Conservation (phyloP, 257 asterid species). For the Linaria vulgaris region DNA sequence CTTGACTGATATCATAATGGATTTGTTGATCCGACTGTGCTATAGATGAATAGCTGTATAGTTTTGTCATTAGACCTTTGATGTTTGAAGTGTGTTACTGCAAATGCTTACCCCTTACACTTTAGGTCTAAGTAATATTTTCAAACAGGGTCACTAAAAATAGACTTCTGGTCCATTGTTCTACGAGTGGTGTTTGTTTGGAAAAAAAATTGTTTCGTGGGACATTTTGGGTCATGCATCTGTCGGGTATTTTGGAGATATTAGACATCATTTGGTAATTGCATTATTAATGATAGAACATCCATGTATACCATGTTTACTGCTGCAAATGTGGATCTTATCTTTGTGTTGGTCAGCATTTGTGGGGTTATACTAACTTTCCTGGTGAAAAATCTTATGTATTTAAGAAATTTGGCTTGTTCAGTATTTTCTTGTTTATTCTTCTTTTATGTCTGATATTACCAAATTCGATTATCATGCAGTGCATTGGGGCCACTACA, state of each 20-base stretch:
- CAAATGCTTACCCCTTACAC: background rate
- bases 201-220: too few species aligned
- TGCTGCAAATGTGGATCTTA: too few species aligned
- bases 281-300: too few species aligned
- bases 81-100: background rate
- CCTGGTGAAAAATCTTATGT: background rate
- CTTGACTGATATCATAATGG: background rate
- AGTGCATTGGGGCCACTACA: constrained; percentile 98
- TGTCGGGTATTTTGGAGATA: background rate
- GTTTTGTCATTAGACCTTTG: background rate
- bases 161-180: too few species aligned
- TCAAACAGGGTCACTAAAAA: background rate
- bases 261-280: background rate
- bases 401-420: background rate
- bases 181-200: too few species aligned
- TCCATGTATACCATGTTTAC: too few species aligned
- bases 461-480: constrained; percentile 21
- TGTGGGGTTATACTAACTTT: background rate
- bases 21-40: background rate
- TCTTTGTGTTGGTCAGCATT: too few species aligned
- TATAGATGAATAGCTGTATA: background rate
- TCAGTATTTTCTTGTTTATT: constrained; percentile 2
- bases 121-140: background rate
- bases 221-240: too few species aligned
- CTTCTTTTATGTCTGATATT: background rate